These are phyloP conservation scores for Vitis vinifera DNA, from an alignment of 164 flowering plant species.

Conservation along the genomic window DNA sequence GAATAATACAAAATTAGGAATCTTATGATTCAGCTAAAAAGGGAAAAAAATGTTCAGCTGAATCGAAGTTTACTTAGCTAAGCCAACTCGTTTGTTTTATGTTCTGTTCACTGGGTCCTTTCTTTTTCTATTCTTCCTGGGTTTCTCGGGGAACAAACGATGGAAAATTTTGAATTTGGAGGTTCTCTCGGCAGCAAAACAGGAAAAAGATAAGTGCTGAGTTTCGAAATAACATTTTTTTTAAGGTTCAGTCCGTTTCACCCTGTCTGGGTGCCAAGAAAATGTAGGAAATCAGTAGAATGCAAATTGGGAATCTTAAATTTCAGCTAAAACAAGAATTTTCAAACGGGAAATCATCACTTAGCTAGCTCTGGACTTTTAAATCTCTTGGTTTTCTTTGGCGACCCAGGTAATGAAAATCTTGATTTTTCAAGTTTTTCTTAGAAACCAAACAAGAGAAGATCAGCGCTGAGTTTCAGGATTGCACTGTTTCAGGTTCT, in stretches of 20 bases:
- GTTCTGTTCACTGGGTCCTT: too few species aligned
- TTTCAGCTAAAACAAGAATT: not conserved
- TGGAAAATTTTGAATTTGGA: too few species aligned
- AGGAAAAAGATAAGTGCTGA: not conserved
- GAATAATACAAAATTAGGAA: too few species aligned
- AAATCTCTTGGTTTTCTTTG: too few species aligned
- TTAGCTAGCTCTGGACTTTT: not conserved
- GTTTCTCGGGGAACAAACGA: too few species aligned
- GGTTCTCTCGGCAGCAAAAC: not conserved
- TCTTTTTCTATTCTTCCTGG: too few species aligned
- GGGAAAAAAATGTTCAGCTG: too few species aligned
- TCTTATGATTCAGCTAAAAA: too few species aligned
- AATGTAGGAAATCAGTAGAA: not conserved
- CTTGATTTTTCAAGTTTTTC: not conserved
- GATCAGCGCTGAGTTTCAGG: not conserved
- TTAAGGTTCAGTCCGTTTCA: not conserved
- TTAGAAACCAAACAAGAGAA: not conserved
- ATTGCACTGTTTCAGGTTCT: not conserved
- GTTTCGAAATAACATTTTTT: not conserved
- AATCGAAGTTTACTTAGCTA: too few species aligned
- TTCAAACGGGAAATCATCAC: not conserved
- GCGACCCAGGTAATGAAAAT: not conserved
- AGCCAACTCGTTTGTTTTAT: too few species aligned
- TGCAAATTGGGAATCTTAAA: not conserved
- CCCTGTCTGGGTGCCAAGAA: not conserved